Evolutionary conservation across 331 rosid species (phyloP).

Genomic region (Rhamnella rubrinervis): DNA sequence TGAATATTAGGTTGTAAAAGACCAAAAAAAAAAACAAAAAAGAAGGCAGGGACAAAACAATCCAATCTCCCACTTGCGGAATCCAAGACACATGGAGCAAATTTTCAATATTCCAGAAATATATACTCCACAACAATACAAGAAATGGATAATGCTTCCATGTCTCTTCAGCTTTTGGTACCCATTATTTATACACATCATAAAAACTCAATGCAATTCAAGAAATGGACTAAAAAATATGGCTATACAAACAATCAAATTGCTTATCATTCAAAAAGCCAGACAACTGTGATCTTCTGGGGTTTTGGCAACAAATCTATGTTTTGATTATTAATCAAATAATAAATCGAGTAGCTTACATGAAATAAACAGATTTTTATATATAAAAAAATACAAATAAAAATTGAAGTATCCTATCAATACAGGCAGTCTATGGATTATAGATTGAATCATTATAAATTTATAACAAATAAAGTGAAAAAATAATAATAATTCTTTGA

Average conservation of each 20-base stretch:
- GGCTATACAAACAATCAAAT: neutral
- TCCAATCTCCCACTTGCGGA: no score
- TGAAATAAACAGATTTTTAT: slow-evolving; percentile 19
- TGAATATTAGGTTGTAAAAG: no score
- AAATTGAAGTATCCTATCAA: slow-evolving; percentile 40
- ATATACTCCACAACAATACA: no score
- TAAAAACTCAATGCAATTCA: neutral
- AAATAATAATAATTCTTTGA: slow-evolving; percentile 9
- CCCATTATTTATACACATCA: neutral
- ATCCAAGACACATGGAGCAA: no score
- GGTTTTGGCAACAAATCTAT: slow-evolving; percentile 26
- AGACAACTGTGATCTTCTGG: neutral
- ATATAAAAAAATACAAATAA: slow-evolving; percentile 20
- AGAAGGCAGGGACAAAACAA: no score
- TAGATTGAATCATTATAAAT: slow-evolving; percentile 33
- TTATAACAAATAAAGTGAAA: slow-evolving; percentile 10
- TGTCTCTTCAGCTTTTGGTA: no score
- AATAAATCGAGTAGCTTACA: slow-evolving; percentile 33
- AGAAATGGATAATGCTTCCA: no score
- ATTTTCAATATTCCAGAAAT: no score
- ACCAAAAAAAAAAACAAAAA: no score
- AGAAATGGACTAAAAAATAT: neutral
- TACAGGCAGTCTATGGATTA: slow-evolving; percentile 34
- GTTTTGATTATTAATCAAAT: slow-evolving; percentile 26
- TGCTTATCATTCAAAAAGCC: no score